phyloP scores from a whole-genome alignment of 805 yeast species.

The Yamadazyma paraphyllophila region DNA sequence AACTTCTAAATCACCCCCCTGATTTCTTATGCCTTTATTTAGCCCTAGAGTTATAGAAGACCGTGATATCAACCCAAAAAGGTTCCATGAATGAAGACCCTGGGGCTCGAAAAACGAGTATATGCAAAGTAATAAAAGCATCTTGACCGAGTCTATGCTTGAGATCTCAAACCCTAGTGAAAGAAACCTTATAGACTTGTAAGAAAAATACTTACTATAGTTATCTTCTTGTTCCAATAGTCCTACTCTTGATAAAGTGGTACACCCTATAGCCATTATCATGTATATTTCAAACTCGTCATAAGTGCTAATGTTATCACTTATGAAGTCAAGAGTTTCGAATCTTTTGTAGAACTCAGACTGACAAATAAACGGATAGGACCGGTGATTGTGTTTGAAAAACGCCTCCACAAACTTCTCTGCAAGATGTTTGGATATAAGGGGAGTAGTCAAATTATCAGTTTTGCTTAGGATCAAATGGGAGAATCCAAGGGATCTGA shows the following conservation, averaged over 20 bases:
- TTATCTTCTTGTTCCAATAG: conserved; percentile 22
- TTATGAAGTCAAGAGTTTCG: conserved; percentile 19
- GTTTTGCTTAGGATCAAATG: conserved; percentile 13
- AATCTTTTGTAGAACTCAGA: conserved; percentile 32
- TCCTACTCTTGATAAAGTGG: conserved; percentile 36
- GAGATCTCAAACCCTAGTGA: conserved; percentile 39
- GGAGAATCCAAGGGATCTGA: conserved; percentile 17
- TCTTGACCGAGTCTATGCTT: conserved; percentile 38
- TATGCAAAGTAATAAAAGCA: conserved; percentile 44
- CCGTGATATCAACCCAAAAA: conserved; percentile 48
- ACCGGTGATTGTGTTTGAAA: conserved; percentile 43
- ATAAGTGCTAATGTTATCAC: conserved; percentile 23
- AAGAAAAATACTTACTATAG: conserved; percentile 8
- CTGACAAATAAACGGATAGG: conserved; percentile 45
- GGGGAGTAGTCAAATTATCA: conserved; percentile 10
- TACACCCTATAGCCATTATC: conserved; percentile 55
- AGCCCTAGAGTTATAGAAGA: conserved; percentile 45
- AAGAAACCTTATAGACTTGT: conserved; percentile 39
- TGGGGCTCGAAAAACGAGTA: conserved; percentile 51
- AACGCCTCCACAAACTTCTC: conserved; percentile 42
- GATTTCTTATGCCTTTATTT: conserved; percentile 32
- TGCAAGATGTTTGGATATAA: conserved; percentile 27
- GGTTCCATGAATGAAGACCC: conserved; percentile 52
- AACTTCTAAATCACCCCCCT: conserved; percentile 22
- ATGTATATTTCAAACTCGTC: conserved; percentile 52